These are phyloP conservation scores for Pulicaria dysenterica DNA, from an alignment of 129 eudicot genomes.

Conservation along the genomic window DNA sequence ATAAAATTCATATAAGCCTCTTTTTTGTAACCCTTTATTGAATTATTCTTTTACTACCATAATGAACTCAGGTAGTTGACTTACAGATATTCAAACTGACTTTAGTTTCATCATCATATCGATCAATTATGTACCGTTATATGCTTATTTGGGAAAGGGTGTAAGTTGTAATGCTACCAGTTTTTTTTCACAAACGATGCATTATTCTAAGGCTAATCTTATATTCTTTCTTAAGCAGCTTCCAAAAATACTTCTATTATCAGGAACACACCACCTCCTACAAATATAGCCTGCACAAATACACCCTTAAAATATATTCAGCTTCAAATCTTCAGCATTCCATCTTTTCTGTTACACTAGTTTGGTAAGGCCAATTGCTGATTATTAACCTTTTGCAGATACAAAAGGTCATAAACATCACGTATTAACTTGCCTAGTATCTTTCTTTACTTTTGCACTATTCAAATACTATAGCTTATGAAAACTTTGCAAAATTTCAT, in stretches of 20 bases:
- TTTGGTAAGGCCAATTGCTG: not conserved
- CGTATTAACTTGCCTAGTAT: not conserved
- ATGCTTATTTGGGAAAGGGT: not conserved
- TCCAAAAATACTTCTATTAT: not conserved
- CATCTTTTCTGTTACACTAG: slow-evolving; percentile 9
- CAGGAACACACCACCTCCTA: too few relatives aligned
- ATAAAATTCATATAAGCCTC: not conserved
- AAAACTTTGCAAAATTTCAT: not conserved
- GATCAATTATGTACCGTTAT: not conserved
- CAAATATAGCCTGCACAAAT: not conserved
- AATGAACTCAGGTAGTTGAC: not conserved
- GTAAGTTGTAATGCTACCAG: slow-evolving; percentile 7
- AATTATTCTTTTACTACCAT: not conserved
- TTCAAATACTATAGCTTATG: slow-evolving; percentile 5
- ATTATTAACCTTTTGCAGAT: not conserved
- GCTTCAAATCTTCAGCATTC: not conserved
- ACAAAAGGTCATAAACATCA: not conserved
- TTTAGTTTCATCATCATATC: slow-evolving; percentile 11
- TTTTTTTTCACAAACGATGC: slow-evolving; percentile 10
- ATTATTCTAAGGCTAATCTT: slow-evolving; percentile 2
- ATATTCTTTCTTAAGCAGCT: not conserved
- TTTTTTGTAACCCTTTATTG: slow-evolving; percentile 1
- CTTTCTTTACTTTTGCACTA: not conserved
- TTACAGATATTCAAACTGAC: not conserved
- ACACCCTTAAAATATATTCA: not conserved